These are phyloP conservation scores for Cladophialophora immunda DNA, from an alignment of 2,329 filamentous ascomycete genomes.

Conservation along the genomic window DNA sequence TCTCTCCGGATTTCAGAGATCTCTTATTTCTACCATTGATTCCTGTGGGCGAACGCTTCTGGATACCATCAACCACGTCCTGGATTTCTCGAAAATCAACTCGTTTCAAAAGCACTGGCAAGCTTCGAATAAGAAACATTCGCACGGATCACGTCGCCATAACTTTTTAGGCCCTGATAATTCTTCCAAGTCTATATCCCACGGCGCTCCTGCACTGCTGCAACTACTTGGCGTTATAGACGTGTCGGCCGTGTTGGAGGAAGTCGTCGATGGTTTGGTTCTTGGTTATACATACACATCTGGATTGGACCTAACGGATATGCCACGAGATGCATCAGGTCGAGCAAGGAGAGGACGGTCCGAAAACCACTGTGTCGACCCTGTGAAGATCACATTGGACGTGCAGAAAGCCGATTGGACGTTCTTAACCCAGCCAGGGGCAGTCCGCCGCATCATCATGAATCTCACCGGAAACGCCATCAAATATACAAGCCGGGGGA, in stretches of 20 bases:
- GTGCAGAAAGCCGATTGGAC: slow-evolving; percentile 45
- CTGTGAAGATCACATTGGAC: slow-evolving; percentile 36
- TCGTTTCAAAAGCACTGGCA: slow-evolving; percentile 45
- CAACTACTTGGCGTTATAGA: slow-evolving; percentile 28
- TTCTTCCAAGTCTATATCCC: slow-evolving; percentile 25
- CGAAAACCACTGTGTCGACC: slow-evolving; percentile 7
- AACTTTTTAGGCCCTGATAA: slow-evolving; percentile 31
- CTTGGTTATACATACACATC: slow-evolving; percentile 30
- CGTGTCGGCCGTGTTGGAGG: slow-evolving; percentile 32
- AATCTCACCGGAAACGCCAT: slow-evolving; percentile 50
- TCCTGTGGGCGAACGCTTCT: slow-evolving; percentile 61
- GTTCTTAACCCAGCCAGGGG: slow-evolving; percentile 36
- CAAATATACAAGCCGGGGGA: slow-evolving; percentile 48
- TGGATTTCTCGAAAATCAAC: slow-evolving; percentile 51
- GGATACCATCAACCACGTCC: slow-evolving; percentile 56
- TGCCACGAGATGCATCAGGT: slow-evolving; percentile 20
- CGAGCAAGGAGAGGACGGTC: slow-evolving; percentile 1
- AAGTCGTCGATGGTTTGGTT: slow-evolving; percentile 35
- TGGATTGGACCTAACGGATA: slow-evolving; percentile 23
- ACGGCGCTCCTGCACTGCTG: slow-evolving; percentile 31
- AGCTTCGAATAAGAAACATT: slow-evolving; percentile 26
- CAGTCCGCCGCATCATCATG: slow-evolving; percentile 49
- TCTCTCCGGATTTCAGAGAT: slow-evolving; percentile 51
- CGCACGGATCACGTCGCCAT: slow-evolving; percentile 42
- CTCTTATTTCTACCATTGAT: slow-evolving; percentile 58